These are phyloP conservation scores for Aspergillus bridgeri DNA, from an alignment of 495 filamentous ascomycete species.

Conservation along the genomic window DNA sequence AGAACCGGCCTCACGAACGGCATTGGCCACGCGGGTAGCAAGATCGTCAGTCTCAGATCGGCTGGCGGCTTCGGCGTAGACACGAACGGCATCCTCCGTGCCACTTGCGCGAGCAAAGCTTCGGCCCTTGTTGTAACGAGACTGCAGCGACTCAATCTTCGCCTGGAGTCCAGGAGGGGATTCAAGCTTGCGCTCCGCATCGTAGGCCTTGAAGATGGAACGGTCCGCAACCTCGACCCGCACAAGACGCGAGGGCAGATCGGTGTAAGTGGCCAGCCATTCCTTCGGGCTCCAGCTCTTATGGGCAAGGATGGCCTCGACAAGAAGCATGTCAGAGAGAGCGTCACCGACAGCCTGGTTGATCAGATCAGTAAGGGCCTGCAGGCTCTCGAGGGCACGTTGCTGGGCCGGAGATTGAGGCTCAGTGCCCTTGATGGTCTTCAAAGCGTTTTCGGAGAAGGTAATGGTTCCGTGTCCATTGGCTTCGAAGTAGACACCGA, in stretches of 20 bases:
- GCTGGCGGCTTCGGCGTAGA: constrained; percentile 94
- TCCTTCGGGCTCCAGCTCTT: constrained; percentile 87
- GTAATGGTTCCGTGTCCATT: constrained; percentile 97
- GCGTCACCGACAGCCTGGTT: constrained; percentile 98
- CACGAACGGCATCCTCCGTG: constrained; percentile 92
- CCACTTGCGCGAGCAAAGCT: constrained; percentile 90
- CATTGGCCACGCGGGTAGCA: constrained; percentile 72
- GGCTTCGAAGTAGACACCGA: constrained; percentile 97
- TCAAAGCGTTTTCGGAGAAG: constrained; percentile 79
- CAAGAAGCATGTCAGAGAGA: constrained; percentile 91
- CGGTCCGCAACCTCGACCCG: constrained; percentile 87
- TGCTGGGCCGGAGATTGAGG: constrained; percentile 91
- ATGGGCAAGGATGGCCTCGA: constrained; percentile 93
- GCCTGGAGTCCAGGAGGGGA: constrained; percentile 74
- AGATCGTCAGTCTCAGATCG: constrained; percentile 81
- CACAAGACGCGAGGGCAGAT: constrained; percentile 91
- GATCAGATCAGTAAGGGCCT: constrained; percentile 80
- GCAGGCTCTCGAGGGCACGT: constrained; percentile 74
- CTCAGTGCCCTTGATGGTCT: constrained; percentile 68
- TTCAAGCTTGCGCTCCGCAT: constrained; percentile 85
- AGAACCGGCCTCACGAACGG: constrained; percentile 53
- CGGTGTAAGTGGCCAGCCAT: constrained; percentile 92
- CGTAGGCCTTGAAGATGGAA: constrained; percentile 80
- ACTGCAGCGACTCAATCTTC: constrained; percentile 80
- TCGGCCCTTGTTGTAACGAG: constrained; percentile 85